Percentiles rank a stretch among this genome's conserved stretches.
Evolutionary conservation across 257 asterid species (phyloP).

Genomic region (Lithospermum erythrorhizon): DNA sequence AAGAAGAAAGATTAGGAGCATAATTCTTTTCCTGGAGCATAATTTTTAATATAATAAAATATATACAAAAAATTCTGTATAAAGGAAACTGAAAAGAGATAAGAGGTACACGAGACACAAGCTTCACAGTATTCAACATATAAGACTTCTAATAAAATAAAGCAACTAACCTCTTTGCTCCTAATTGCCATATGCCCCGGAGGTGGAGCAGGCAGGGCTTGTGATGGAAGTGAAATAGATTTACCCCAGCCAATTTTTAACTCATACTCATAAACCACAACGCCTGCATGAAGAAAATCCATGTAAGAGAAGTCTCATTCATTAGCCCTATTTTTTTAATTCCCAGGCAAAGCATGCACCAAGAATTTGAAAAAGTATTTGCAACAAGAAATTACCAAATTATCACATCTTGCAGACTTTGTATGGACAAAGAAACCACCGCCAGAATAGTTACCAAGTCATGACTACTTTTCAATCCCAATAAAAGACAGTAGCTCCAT

Average conservation of each 20-base stretch:
- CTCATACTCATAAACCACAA: conserved; percentile 87
- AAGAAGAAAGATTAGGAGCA: conserved; percentile 13
- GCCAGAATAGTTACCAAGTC: not conserved
- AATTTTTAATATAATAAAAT: not conserved
- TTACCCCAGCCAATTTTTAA: conserved; percentile 97
- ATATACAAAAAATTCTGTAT: not conserved
- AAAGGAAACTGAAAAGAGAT: not conserved
- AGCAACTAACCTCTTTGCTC: conserved; percentile 73
- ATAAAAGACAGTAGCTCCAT: not conserved
- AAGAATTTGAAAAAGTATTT: no score
- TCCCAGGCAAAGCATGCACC: not conserved
- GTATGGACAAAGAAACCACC: not conserved
- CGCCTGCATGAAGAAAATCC: conserved; percentile 38
- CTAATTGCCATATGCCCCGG: conserved; percentile 99
- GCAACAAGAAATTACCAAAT: not conserved
- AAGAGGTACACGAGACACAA: not conserved
- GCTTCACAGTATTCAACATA: not conserved
- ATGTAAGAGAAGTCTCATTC: not conserved
- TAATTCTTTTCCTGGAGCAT: not conserved
- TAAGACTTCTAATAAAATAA: not conserved
- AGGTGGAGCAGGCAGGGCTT: conserved; percentile 98
- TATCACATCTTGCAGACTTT: not conserved
- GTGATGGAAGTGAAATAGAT: conserved; percentile 94
- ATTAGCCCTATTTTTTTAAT: not conserved
- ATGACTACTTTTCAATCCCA: not conserved